Evolutionary conservation across 139 green algal genomes (phyloP).

Genomic region (Klebsormidium nitens): DNA sequence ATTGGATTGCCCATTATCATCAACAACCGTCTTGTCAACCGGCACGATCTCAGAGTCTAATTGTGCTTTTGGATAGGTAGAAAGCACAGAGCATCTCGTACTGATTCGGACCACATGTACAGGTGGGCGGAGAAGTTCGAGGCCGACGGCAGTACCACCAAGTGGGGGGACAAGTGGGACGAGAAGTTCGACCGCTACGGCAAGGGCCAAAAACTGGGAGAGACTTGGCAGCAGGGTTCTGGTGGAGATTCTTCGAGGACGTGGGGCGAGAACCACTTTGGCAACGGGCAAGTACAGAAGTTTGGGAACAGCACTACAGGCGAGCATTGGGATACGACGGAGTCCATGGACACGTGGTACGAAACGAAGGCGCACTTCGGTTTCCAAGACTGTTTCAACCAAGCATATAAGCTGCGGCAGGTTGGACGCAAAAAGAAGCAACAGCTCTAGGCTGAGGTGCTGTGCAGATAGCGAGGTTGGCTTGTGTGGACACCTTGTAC

Average conservation of each 20-base stretch:
- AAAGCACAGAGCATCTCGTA: too few species aligned
- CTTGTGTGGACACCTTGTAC: too few species aligned
- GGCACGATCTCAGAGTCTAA: too few species aligned
- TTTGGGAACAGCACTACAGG: slow-evolving; percentile 29
- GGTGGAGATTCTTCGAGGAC: slow-evolving; percentile 12
- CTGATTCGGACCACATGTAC: too few species aligned
- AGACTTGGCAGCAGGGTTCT: slow-evolving; percentile 32
- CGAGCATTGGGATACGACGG: slow-evolving; percentile 36
- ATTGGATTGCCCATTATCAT: too few species aligned
- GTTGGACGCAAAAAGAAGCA: too few species aligned
- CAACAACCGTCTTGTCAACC: too few species aligned
- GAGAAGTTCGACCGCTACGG: slow-evolving; percentile 27
- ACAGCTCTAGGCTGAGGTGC: too few species aligned
- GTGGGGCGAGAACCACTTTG: slow-evolving; percentile 39
- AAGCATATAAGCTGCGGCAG: too few species aligned
- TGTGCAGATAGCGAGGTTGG: too few species aligned
- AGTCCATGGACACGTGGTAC: slow-evolving; percentile 35
- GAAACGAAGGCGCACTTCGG: slow-evolving; percentile 34
- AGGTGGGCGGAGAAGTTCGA: slow-evolving; percentile 36
- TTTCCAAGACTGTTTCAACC: slow-evolving; percentile 37
- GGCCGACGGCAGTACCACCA: slow-evolving; percentile 5
- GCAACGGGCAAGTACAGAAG: slow-evolving; percentile 36
- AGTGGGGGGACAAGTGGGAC: slow-evolving; percentile 46
- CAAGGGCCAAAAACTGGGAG: slow-evolving; percentile 13
- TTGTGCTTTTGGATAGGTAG: too few species aligned